Evolutionary conservation across 305 asterid genomes (phyloP).

Genomic region (Caryopteris hybrid): DNA sequence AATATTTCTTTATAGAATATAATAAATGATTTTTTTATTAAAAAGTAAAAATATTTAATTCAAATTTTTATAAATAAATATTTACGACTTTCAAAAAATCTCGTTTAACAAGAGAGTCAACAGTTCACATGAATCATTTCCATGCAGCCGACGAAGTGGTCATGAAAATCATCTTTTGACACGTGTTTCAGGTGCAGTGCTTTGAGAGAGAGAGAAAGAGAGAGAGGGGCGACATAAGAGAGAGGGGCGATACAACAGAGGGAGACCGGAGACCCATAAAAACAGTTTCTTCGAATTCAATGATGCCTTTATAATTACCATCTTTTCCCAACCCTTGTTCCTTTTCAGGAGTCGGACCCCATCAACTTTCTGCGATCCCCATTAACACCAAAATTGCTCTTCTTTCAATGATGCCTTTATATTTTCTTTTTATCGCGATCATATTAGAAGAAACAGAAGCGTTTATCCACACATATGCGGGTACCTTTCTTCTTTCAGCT

Average conservation of each 20-base stretch:
- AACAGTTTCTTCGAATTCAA: constrained; percentile 7
- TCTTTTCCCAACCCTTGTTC: constrained; percentile 6
- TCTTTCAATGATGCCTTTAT: not conserved
- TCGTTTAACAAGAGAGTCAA: not conserved
- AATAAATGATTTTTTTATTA: too few species aligned
- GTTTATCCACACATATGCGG: not conserved
- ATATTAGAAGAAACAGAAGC: not conserved
- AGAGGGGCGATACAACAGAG: not conserved
- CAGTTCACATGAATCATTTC: not conserved
- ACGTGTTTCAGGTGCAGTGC: constrained; percentile 5
- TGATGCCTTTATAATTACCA: constrained; percentile 25
- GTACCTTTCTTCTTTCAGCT: constrained; percentile 1
- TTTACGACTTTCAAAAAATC: too few species aligned
- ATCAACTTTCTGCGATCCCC: constrained; percentile 20
- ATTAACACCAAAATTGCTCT: not conserved
- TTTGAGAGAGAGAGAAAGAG: not conserved
- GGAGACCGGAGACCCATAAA: not conserved
- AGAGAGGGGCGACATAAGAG: too few species aligned
- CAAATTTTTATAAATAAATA: too few species aligned
- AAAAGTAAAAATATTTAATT: too few species aligned
- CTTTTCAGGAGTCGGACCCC: constrained; percentile 23
- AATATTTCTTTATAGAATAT: too few species aligned
- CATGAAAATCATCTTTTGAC: not conserved
- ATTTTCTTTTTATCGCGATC: constrained; percentile 1
- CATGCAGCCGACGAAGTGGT: constrained; percentile 11